phyloP scores from a whole-genome alignment of 495 filamentous ascomycete genomes.

The Xylaria cubensis region DNA sequence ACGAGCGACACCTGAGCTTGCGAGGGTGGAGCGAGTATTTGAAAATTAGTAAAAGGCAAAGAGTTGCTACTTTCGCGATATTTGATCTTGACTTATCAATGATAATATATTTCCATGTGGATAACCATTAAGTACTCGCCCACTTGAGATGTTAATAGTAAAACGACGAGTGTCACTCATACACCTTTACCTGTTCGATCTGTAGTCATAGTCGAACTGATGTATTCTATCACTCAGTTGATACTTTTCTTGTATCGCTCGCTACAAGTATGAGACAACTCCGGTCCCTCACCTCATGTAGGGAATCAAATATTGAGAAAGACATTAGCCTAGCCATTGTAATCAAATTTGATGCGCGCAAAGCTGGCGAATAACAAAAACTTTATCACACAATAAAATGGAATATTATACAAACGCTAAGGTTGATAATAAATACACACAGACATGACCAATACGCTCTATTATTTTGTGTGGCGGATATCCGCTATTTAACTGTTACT shows the following conservation, averaged over 20 bases:
- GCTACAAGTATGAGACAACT: background rate
- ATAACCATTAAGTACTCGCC: background rate
- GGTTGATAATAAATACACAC: no score
- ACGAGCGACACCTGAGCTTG: no score
- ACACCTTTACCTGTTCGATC: background rate
- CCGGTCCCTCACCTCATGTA: background rate
- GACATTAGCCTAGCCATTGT: background rate
- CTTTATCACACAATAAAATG: background rate
- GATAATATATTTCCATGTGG: background rate
- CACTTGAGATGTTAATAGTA: background rate
- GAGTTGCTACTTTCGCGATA: no score
- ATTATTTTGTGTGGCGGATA: background rate
- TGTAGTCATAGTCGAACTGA: no score
- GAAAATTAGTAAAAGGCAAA: no score
- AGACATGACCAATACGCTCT: background rate
- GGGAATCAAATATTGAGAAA: background rate
- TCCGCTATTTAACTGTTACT: slow-evolving; percentile 43
- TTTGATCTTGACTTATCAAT: no score
- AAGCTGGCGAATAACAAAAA: background rate
- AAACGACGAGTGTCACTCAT: background rate
- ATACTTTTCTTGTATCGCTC: background rate
- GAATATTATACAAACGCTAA: background rate
- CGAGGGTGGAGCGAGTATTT: no score
- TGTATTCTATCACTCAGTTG: no score
- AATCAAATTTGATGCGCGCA: background rate